Conservation (phyloP, 495 filamentous ascomycete species). For the Tuber umbilicatum region DNA sequence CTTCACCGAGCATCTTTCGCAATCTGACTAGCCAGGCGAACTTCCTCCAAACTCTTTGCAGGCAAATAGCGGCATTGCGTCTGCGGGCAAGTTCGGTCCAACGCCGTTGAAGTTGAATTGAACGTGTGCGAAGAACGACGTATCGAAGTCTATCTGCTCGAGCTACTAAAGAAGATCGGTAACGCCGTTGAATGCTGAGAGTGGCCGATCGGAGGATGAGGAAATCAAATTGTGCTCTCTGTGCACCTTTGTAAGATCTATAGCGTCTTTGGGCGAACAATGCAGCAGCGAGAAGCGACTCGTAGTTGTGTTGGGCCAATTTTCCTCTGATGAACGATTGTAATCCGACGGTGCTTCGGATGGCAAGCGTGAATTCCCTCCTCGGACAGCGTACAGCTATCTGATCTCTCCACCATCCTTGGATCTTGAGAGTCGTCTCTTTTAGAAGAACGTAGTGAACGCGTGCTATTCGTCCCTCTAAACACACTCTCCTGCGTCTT, state of each 20-base stretch:
- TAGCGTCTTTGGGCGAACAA: constrained; percentile 19
- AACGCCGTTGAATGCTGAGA: constrained; percentile 25
- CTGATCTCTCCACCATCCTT: constrained; percentile 31
- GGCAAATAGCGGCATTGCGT: constrained; percentile 27
- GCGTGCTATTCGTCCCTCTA: constrained; percentile 16
- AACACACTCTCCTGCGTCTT: constrained; percentile 15
- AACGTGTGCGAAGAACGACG: constrained; percentile 13
- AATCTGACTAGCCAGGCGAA: constrained; percentile 37
- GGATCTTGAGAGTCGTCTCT: constrained; percentile 25
- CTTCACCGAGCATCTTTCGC: constrained; percentile 28
- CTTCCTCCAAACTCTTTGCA: constrained; percentile 46
- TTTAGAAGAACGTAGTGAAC: constrained; percentile 23
- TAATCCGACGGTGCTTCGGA: constrained; percentile 9
- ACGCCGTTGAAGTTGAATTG: constrained; percentile 19
- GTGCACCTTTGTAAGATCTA: constrained; percentile 14
- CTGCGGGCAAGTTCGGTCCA: constrained; percentile 16
- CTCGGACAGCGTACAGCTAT: constrained; percentile 12
- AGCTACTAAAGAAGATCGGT: constrained; percentile 20
- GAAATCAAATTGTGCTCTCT: constrained; percentile 24
- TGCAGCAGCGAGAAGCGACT: constrained; percentile 9
- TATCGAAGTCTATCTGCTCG: constrained; percentile 20
- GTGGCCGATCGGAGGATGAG: constrained; percentile 24
- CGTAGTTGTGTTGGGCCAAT: constrained; percentile 14
- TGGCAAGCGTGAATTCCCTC: constrained; percentile 14
- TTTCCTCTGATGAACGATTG: constrained; percentile 26